Evolutionary conservation across 768 basidiomycete genomes (phyloP), one percentile per base, ranked within the genome.

Genomic region (Grammothele lineata): DNA sequence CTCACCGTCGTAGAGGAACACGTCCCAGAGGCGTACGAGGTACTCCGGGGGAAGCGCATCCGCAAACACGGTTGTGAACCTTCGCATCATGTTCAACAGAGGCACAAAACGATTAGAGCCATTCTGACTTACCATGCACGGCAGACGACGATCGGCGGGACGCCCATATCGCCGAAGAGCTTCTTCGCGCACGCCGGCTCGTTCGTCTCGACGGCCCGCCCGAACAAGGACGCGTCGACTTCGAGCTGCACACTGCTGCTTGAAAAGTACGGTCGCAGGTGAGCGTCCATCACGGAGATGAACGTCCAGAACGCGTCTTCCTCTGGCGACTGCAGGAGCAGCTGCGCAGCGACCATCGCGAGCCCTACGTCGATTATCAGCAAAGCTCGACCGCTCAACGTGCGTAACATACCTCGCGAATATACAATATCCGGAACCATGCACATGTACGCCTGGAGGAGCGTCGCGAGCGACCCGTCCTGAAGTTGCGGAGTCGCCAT

Each of bases 301-400:
- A 92, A 91, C 17, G 87, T 91, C 89, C 89, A 92, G 62, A 92
- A 92, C 0, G 87, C 89, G 54, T 92, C 90, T 61, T 92, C 90
- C 53, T 92, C 89, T 0, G 89, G 90, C 0, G 87, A 78, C 38
- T 86, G 80, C 8, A 85, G 65, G 0, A 92, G 66, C 37, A 92
- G 66, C 51, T 88, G 82, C 2, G 86, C 86, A 18, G 82, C 77
- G 43, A 91, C 81, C 10, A 77, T 69, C 6, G 83, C 78, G 32
- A 92, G 66, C 4, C 84, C 89, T 89, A 45, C 39, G 22, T 30
- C 21, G 6, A 18, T 10, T 8, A 32, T 27, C 23, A 45, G 26
- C 22, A 5, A 7, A 18, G 11, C 12, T 30, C 26, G n/a, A 11
- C 27, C 44, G n/a, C 40, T 36, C 23, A 24, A 18, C 17, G 19